Evolutionary conservation across 495 filamentous ascomycete genomes (phyloP), one percentile per base, ranked within the genome.

Genomic region (Echria macrotheca): DNA sequence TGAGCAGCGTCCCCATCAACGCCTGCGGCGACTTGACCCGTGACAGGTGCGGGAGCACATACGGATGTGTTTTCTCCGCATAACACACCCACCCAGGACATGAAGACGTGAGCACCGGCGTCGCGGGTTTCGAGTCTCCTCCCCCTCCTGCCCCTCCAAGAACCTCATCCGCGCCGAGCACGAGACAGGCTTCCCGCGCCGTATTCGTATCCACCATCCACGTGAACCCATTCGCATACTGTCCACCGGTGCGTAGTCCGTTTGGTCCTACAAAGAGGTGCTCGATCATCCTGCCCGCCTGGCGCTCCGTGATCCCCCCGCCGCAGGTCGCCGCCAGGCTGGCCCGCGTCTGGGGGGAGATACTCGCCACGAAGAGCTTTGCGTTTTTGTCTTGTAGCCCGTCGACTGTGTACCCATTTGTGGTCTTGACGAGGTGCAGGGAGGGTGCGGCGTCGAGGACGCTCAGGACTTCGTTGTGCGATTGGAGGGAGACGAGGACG

Each of bases 61-160:
- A 83, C 0, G 93, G 89, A 61, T 98, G 91, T 24, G 89, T 95
- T 69, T 97, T 96, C 58, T 98, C 93, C 39, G 91, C 90, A 64
- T 98, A 97, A 69, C 93, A 98, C 25, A 98, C 91, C 89, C 95
- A 98, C 23, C 93, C 93, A 0, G 93, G 93, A 63, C 93, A 98
- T 9, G 89, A 87, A 8, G 89, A 91, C 8, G 91, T 86, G 11
- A 98, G 70, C 45, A 96, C 84, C 0, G 91, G 94, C 32, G 77
- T 79, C 39, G 80, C 25, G 37, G 66, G 58, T 39, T 53, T 50
- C 46, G 50, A 45, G 38, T 47, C 28, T 1, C 19, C 21, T n/a
- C n/a, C n/a, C n/a, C n/a, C n/a, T n/a, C n/a, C n/a, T n/a, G n/a
- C n/a, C 1, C 41, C 47, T 11, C 49, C 64, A 15, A 76, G 64